These are phyloP conservation scores for Kingdonia uniflora DNA, from an alignment of 164 flowering plant genomes.

Conservation along the genomic window DNA sequence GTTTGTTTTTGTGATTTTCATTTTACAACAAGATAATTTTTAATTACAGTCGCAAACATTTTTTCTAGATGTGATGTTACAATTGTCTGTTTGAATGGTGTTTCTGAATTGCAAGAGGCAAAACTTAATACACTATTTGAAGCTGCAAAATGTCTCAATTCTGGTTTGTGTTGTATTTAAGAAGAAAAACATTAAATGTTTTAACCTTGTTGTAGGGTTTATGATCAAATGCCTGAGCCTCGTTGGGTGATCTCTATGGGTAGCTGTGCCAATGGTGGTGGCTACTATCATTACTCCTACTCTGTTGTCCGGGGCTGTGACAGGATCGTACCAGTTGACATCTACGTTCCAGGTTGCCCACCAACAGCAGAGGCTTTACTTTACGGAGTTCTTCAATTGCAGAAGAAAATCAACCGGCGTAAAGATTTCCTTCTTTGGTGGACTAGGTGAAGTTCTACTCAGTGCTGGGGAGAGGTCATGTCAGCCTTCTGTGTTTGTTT, in stretches of 20 bases:
- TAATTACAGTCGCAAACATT: no score
- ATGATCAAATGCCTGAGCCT: constrained; percentile 99
- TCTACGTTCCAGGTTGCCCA: constrained; percentile 97
- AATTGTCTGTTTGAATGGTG: no score
- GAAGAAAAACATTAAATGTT: neutral
- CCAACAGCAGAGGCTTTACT: constrained; percentile 98
- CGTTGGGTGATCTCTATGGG: constrained; percentile 99
- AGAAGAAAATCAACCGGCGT: constrained; percentile 93
- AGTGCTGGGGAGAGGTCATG: neutral
- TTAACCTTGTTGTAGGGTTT: constrained; percentile 49
- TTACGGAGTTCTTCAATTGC: constrained; percentile 88
- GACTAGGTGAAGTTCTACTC: constrained; percentile 44
- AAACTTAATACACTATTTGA: neutral
- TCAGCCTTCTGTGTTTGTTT: neutral
- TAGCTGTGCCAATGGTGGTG: constrained; percentile 99
- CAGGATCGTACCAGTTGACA: constrained; percentile 95
- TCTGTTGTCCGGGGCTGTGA: constrained; percentile 97
- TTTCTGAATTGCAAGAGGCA: no score
- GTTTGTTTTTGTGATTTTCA: no score
- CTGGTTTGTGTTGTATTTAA: neutral
- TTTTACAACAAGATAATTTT: no score
- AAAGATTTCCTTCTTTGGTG: constrained; percentile 96
- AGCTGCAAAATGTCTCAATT: neutral
- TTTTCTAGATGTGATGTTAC: no score
- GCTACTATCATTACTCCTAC: constrained; percentile 96